phyloP scores from a whole-genome alignment of 805 yeast species.

The Nakazawaea pomicola region DNA sequence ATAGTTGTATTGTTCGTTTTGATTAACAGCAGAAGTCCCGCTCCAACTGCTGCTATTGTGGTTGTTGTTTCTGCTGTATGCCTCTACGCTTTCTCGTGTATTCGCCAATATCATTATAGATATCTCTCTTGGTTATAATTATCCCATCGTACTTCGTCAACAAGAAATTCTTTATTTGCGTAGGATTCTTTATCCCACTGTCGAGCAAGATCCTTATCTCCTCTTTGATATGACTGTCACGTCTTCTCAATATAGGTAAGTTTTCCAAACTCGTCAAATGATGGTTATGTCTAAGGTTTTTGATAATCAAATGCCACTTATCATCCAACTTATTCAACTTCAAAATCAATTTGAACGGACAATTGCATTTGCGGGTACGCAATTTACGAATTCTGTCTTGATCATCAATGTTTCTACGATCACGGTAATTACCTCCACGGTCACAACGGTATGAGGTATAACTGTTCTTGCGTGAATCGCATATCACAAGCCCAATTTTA shows the following conservation, averaged over 20 bases:
- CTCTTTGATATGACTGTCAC: constrained; percentile 5
- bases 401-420: constrained; percentile 7
- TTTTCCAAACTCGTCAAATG: constrained; percentile 3
- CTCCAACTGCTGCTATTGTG: too few relatives aligned
- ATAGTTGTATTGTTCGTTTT: too few relatives aligned
- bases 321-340: constrained; percentile 10
- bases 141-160: constrained; percentile 5
- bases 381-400: constrained; percentile 2
- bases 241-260: constrained; percentile 10
- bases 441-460: constrained; percentile 12
- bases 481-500: constrained; percentile 10
- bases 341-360: constrained; percentile 9
- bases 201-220: constrained; percentile 8
- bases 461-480: constrained; percentile 8
- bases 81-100: constrained; percentile 1
- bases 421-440: constrained; percentile 11
- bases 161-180: constrained; percentile 6
- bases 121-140: constrained; percentile 11
- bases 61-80: too few relatives aligned
- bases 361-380: constrained; percentile 10
- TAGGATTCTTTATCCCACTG: constrained; percentile 6
- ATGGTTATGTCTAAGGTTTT: constrained; percentile 9
- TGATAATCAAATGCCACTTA: constrained; percentile 6
- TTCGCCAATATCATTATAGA: constrained; percentile 11
- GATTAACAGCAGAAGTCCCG: too few relatives aligned